phyloP scores from a whole-genome alignment of 306 rosid genomes.

The Oxytropis ochrocephala region DNA sequence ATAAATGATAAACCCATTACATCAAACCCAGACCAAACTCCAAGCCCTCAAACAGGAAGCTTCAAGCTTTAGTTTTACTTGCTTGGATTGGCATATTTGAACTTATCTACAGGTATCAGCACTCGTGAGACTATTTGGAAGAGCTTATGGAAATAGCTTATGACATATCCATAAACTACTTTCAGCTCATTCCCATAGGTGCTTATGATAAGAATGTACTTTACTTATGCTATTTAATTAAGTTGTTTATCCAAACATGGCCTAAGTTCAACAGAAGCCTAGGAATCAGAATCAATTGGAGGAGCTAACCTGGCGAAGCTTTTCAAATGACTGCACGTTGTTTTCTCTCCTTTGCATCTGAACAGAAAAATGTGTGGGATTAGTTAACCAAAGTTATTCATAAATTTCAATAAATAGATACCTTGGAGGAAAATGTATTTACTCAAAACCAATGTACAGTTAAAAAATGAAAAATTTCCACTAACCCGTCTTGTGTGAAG shows the following conservation, averaged over 20 bases:
- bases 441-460: slow-evolving; percentile 24
- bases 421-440: slow-evolving; percentile 17
- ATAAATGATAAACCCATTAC: slow-evolving; percentile 1
- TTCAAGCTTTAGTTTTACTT: background rate
- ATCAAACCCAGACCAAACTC: background rate
- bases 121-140: too few species aligned
- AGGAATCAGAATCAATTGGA: slow-evolving; percentile 11
- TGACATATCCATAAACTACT: too few species aligned
- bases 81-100: too few species aligned
- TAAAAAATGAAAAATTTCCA: slow-evolving; percentile 21
- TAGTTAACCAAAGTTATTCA: background rate
- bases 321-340: slow-evolving; percentile 96
- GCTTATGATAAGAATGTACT: too few species aligned
- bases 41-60: background rate
- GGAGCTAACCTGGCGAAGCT: slow-evolving; percentile 86
- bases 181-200: too few species aligned
- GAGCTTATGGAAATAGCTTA: too few species aligned
- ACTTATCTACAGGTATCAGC: too few species aligned
- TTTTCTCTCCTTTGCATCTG: slow-evolving; percentile 98
- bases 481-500: slow-evolving; percentile 96
- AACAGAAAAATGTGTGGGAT: slow-evolving; percentile 15
- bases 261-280: background rate
- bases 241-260: too few species aligned
- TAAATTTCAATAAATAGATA: background rate
- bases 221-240: too few species aligned